Evolutionary conservation across 2,329 filamentous ascomycete genomes (phyloP).

Genomic region (Eurotiales sp.): DNA sequence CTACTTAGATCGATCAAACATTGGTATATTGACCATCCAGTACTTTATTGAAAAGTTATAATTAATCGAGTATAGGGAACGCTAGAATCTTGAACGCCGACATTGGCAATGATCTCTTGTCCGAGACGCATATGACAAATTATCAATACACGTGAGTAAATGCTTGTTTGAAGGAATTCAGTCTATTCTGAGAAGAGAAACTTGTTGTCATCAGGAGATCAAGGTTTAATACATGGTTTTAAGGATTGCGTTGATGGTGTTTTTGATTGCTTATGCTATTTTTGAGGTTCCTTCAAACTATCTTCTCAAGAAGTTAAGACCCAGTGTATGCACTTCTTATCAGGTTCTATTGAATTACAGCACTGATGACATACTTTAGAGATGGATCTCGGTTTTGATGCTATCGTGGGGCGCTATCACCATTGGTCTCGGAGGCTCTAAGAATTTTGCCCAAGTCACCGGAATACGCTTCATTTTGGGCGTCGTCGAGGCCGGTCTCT

Average conservation of each 20-base stretch:
- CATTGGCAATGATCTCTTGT: constrained; percentile 59
- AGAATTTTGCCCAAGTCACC: constrained; percentile 42
- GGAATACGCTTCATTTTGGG: constrained; percentile 49
- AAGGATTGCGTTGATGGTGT: constrained; percentile 47
- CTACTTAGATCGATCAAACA: constrained; percentile 66
- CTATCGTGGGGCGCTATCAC: constrained; percentile 48
- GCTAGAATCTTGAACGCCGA: constrained; percentile 63
- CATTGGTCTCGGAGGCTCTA: constrained; percentile 45
- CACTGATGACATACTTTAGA: constrained; percentile 17
- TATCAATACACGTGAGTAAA: constrained; percentile 57
- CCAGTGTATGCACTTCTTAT: constrained; percentile 33
- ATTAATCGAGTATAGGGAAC: constrained; percentile 40
- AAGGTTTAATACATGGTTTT: constrained; percentile 4
- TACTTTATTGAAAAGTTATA: no score
- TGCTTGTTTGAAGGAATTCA: background rate
- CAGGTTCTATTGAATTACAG: background rate
- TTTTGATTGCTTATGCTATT: constrained; percentile 47
- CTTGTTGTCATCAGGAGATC: background rate
- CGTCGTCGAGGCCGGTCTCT: constrained; percentile 50
- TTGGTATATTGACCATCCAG: constrained; percentile 53
- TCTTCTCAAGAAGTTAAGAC: constrained; percentile 46
- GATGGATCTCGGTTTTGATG: constrained; percentile 51
- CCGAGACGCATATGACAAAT: constrained; percentile 58
- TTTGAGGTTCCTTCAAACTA: constrained; percentile 51
- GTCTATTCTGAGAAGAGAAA: no score